A percentile compares a stretch with the other conserved stretches of the same genome.
These are phyloP conservation scores for Boletus barrowsii DNA, from an alignment of 768 basidiomycete species.

Conservation along the genomic window DNA sequence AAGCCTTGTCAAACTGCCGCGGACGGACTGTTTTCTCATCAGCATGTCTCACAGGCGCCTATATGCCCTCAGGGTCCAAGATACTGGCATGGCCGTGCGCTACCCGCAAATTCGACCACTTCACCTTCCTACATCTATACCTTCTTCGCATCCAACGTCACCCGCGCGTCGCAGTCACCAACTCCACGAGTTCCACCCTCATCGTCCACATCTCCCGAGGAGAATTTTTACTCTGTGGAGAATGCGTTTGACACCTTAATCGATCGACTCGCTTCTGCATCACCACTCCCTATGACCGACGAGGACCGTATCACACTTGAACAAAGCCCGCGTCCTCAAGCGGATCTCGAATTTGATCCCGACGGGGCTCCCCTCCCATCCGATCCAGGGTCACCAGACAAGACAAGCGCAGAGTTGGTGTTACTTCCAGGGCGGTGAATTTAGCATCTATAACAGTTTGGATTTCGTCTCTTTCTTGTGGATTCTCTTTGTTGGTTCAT, in stretches of 20 bases:
- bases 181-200: not conserved
- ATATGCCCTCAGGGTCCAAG: slow-evolving; percentile 40
- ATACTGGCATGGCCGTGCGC: slow-evolving; percentile 37
- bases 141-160: slow-evolving; percentile 47
- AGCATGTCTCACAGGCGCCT: slow-evolving; percentile 17
- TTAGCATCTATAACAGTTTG: not conserved
- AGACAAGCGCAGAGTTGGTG: slow-evolving; percentile 37
- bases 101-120: slow-evolving; percentile 14
- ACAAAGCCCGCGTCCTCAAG: slow-evolving; percentile 10
- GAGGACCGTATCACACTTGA: slow-evolving; percentile 23
- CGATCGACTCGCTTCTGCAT: slow-evolving; percentile 37
- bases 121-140: slow-evolving; percentile 36
- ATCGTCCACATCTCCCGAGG: slow-evolving; percentile 12
- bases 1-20: slow-evolving; percentile 58
- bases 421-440: slow-evolving; percentile 45
- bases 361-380: slow-evolving; percentile 39
- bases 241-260: slow-evolving; percentile 38
- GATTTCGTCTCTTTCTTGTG: slow-evolving; percentile 2
- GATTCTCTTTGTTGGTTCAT: slow-evolving; percentile 2
- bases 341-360: slow-evolving; percentile 36
- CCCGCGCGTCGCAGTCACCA: slow-evolving; percentile 28
- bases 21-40: slow-evolving; percentile 38
- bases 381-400: slow-evolving; percentile 44
- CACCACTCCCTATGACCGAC: slow-evolving; percentile 37
- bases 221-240: slow-evolving; percentile 19